Evolutionary conservation across 805 yeast genomes (phyloP).

Genomic region (Lipomyces kockii): DNA sequence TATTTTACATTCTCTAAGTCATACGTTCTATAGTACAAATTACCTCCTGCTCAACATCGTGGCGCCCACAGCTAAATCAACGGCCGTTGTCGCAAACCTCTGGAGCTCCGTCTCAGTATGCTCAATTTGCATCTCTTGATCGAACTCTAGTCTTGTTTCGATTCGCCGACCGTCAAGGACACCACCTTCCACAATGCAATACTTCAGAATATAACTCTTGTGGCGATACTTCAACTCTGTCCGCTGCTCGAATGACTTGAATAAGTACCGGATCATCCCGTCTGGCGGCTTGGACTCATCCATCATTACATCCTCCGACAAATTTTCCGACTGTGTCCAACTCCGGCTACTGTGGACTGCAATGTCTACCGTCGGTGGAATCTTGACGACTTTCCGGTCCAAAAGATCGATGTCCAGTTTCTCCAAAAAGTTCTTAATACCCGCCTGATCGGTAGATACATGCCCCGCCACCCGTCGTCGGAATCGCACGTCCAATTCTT

Average conservation of each 20-base stretch:
- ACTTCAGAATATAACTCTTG: conserved; percentile 21
- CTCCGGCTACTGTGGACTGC: neutral
- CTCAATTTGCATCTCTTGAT: neutral
- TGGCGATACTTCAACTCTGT: conserved; percentile 20
- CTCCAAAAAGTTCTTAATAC: conserved; percentile 17
- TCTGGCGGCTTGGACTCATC: neutral
- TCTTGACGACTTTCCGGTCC: conserved; percentile 5
- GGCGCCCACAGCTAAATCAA: conserved; percentile 24
- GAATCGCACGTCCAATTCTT: conserved; percentile 24
- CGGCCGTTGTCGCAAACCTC: conserved; percentile 21
- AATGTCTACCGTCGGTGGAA: conserved; percentile 22
- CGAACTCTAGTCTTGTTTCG: conserved; percentile 11
- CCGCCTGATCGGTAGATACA: conserved; percentile 8
- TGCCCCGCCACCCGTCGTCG: conserved; percentile 10
- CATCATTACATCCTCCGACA: neutral
- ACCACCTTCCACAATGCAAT: conserved; percentile 28
- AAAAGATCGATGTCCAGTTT: conserved; percentile 10
- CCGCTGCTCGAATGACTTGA: conserved; percentile 26
- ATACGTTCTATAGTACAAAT: neutral
- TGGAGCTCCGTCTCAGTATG: conserved; percentile 7
- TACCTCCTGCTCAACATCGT: conserved; percentile 18
- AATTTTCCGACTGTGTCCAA: neutral
- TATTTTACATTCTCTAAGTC: neutral
- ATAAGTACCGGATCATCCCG: conserved; percentile 18
- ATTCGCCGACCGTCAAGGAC: conserved; percentile 31